These are phyloP conservation scores for Phaeosphaeriaceae sp. DNA, from an alignment of 2,329 filamentous ascomycete genomes.

Conservation along the genomic window DNA sequence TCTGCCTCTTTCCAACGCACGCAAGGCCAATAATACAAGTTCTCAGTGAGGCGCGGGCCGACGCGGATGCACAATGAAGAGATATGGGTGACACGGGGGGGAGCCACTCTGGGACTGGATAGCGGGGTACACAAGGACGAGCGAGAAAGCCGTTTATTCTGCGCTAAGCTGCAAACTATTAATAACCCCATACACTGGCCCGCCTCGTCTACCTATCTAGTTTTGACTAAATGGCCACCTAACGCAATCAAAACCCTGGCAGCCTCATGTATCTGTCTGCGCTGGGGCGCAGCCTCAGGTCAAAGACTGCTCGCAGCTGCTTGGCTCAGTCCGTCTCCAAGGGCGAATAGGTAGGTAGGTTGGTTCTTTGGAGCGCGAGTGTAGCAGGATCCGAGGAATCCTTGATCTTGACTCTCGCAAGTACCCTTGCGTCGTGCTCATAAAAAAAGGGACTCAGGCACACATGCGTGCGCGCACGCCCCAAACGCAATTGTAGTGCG, in stretches of 20 bases:
- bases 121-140: slow-evolving; percentile 16
- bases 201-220: not conserved
- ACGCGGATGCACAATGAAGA: slow-evolving; percentile 2
- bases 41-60: not conserved
- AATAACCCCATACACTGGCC: slow-evolving; percentile 9
- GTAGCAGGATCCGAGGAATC: too few relatives aligned
- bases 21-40: too few relatives aligned
- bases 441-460: too few relatives aligned
- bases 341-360: too few relatives aligned
- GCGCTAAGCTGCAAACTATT: slow-evolving; percentile 20
- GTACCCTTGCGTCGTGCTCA: too few relatives aligned
- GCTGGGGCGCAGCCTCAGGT: too few relatives aligned
- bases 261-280: too few relatives aligned
- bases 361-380: too few relatives aligned
- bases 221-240: not conserved
- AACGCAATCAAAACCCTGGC: too few relatives aligned
- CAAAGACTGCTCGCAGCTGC: slow-evolving; percentile 6
- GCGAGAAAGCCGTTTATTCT: slow-evolving; percentile 19
- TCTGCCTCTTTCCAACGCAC: not conserved
- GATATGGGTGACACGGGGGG: slow-evolving; percentile 9
- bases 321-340: not conserved
- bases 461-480: too few relatives aligned
- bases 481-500: too few relatives aligned
- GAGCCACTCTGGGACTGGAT: not conserved
- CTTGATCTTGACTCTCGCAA: too few relatives aligned